phyloP scores from a whole-genome alignment of 371 early-diverging fungal species.

The Mucor irregularis region DNA sequence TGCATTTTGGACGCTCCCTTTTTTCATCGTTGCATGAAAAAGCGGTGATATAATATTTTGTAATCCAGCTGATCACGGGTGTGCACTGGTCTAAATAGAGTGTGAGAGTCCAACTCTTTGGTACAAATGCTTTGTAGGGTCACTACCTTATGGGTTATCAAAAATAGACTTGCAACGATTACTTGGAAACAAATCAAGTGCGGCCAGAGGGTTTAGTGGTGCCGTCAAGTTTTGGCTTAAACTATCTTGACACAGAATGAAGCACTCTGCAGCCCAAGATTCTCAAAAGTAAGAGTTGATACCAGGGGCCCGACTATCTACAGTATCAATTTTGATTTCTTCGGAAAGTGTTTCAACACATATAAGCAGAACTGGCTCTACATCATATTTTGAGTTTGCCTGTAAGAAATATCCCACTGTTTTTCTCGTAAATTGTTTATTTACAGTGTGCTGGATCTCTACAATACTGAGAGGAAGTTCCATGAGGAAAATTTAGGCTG shows the following conservation, averaged over 20 bases:
- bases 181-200: conserved; percentile 11
- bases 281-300: conserved; percentile 17
- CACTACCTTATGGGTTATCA: conserved; percentile 9
- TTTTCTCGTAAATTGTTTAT: too few species aligned
- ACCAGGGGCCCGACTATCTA: conserved; percentile 10
- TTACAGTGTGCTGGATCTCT: too few species aligned
- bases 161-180: conserved; percentile 10
- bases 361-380: conserved; percentile 15
- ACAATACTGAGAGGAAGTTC: too few species aligned
- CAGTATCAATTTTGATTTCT: conserved; percentile 11
- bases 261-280: conserved; percentile 13
- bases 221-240: conserved; percentile 3
- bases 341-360: conserved; percentile 5
- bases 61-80: too few species aligned
- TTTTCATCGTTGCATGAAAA: too few species aligned
- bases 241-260: conserved; percentile 15
- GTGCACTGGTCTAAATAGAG: too few species aligned
- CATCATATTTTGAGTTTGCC: conserved; percentile 5
- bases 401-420: too few species aligned
- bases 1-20: too few species aligned
- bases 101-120: too few species aligned
- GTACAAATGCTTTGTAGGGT: too few species aligned
- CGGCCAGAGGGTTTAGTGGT: conserved; percentile 7
- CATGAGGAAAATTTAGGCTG: too few species aligned
- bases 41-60: too few species aligned